phyloP scores from a whole-genome alignment of 225 moss, liverwort and hornwort species.

The Physcomitrellopsis africana region DNA sequence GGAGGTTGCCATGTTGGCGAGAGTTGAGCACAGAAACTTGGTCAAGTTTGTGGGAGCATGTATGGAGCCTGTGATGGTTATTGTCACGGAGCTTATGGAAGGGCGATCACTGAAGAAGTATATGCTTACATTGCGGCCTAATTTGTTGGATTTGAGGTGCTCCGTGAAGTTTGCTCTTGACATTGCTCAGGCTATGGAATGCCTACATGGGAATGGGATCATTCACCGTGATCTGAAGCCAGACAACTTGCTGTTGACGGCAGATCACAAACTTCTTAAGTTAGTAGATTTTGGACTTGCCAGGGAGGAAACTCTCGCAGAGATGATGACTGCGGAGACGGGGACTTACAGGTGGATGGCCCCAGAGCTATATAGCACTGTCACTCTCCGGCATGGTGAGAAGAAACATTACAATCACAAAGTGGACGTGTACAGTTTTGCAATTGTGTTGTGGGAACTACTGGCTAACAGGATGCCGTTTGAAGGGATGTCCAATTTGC shows the following conservation, averaged over 20 bases:
- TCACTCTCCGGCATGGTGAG: slow-evolving; percentile 90
- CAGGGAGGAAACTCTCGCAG: slow-evolving; percentile 85
- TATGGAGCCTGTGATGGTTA: slow-evolving; percentile 95
- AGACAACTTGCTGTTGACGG: slow-evolving; percentile 82
- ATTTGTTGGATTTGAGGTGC: slow-evolving; percentile 69
- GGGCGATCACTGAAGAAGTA: slow-evolving; percentile 88
- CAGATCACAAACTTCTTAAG: slow-evolving; percentile 83
- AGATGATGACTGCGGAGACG: slow-evolving; percentile 99
- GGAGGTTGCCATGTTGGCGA: slow-evolving; percentile 89
- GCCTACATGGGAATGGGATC: slow-evolving; percentile 85
- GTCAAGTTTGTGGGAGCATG: slow-evolving; percentile 93
- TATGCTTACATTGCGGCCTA: slow-evolving; percentile 73
- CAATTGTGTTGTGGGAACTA: slow-evolving; percentile 97
- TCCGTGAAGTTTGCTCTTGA: slow-evolving; percentile 88
- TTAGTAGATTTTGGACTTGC: slow-evolving; percentile 93
- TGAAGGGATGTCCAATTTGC: slow-evolving; percentile 97
- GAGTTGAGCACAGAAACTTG: slow-evolving; percentile 85
- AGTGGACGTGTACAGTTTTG: slow-evolving; percentile 99
- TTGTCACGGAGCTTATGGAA: slow-evolving; percentile 90
- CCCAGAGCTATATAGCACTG: slow-evolving; percentile 98
- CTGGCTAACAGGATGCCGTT: slow-evolving; percentile 92
- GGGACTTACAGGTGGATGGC: slow-evolving; percentile 99
- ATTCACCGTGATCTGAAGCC: slow-evolving; percentile 95
- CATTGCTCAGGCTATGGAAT: slow-evolving; percentile 93
- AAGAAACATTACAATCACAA: slow-evolving; percentile 99